Conservation (phyloP, 805 yeast genomes). For the Candida koratica region DNA sequence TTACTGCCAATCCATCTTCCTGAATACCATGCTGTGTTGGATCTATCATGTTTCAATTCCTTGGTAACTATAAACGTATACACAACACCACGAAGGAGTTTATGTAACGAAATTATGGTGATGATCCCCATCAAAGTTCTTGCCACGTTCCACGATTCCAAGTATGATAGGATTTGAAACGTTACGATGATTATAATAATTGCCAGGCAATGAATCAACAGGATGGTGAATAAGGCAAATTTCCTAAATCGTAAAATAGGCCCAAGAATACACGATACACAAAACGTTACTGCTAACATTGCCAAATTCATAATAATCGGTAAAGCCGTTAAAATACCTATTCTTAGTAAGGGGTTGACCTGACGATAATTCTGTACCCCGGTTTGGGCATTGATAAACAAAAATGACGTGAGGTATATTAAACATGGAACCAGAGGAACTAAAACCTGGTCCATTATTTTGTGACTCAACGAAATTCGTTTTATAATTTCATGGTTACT, state of each 20-base stretch:
- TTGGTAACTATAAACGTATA: constrained; percentile 34
- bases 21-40: constrained; percentile 53
- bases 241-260: constrained; percentile 33
- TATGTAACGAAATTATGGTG: constrained; percentile 35
- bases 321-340: constrained; percentile 47
- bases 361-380: constrained; percentile 51
- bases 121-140: constrained; percentile 39
- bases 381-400: constrained; percentile 81
- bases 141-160: constrained; percentile 42
- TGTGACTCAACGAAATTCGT: constrained; percentile 6
- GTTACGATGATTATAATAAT: constrained; percentile 29
- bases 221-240: constrained; percentile 38
- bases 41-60: constrained; percentile 38
- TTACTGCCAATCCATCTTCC: constrained; percentile 45
- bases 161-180: constrained; percentile 34
- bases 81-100: constrained; percentile 25
- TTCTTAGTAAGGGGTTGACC: constrained; percentile 55
- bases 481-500: constrained; percentile 2
- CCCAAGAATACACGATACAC: constrained; percentile 35
- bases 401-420: constrained; percentile 55
- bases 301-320: constrained; percentile 45
- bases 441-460: constrained; percentile 17
- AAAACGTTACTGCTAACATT: constrained; percentile 29
- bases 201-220: constrained; percentile 34
- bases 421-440: constrained; percentile 16